Base-by-base conservation (phyloP, 768 basidiomycete species). In the Amanita exitialis region DNA sequence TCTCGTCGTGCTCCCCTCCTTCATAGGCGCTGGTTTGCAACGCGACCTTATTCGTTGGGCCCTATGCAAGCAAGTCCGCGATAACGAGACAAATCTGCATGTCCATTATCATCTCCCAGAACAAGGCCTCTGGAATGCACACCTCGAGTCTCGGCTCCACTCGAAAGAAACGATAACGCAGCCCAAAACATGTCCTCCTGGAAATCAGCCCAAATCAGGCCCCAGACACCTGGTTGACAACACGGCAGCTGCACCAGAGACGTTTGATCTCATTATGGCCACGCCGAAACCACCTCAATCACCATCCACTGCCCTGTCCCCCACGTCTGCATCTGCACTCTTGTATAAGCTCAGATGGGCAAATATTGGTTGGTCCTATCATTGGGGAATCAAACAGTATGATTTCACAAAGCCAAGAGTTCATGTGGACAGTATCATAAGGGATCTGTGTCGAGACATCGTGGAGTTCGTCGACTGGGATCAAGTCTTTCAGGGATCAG, bases 331-430 rank as follows among this genome's bases (percentile, higher is more conserved):
- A 1, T 77, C 77, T 0, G 67, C 75, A 23, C 75, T 97, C 12
- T 58, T 94, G 13, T 72, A 71, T 4, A 93, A 89, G 62, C 64
- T 99, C 44, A 78, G 95, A 44, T 99, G 95, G 95, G 86, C 91
- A 1, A 98, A 95, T 59, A 86, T 99, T 44, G 95, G 95, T 8
- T 89, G 88, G 82, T 89, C 79, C 47, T 99, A 99, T 65, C 91
- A 98, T 69, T 97, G 95, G 95, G 88, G 90, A 2, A 88, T 82
- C 25, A 99, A 98, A 60, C 83, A 88, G 53, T 99, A 99, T 61
- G 90, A 96, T 60, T 93, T 96, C 57, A 76, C 79, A 1, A 80
- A 75, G 47, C 79, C 79, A 2, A 80, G 77, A 51, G 83, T 79
- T 0, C 70, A 71, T 0, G 80, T 97, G 41, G 78, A 84, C 43